Evolutionary conservation across 352 stramenopile species (phyloP).

Genomic region (Halophytophthora polymorphica): DNA sequence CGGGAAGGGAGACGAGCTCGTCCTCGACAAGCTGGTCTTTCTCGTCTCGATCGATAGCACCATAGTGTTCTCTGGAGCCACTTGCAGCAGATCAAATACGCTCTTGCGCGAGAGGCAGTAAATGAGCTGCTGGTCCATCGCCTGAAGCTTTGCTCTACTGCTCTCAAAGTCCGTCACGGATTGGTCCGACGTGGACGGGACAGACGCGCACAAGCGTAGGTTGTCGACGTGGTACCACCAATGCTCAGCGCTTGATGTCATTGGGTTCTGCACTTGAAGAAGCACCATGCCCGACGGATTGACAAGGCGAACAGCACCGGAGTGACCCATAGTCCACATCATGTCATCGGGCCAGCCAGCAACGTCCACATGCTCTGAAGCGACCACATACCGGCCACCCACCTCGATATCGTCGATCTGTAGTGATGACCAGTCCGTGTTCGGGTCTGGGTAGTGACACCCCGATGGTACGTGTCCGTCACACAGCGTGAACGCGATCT

Average conservation of each 20-base stretch:
- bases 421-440: slow-evolving; percentile 73
- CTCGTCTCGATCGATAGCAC: slow-evolving; percentile 36
- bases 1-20: slow-evolving; percentile 26
- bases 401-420: slow-evolving; percentile 79
- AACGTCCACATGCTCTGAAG: slow-evolving; percentile 28
- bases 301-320: slow-evolving; percentile 43
- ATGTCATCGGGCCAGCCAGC: slow-evolving; percentile 45
- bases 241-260: slow-evolving; percentile 42
- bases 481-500: slow-evolving; percentile 79
- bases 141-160: slow-evolving; percentile 29
- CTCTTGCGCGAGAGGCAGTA: slow-evolving; percentile 54
- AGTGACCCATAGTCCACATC: slow-evolving; percentile 67
- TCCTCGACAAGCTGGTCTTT: slow-evolving; percentile 22
- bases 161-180: slow-evolving; percentile 42
- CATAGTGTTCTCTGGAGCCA: slow-evolving; percentile 61
- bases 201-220: slow-evolving; percentile 21
- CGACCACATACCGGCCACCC: slow-evolving; percentile 52
- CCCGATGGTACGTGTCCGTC: slow-evolving; percentile 76
- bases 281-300: slow-evolving; percentile 56
- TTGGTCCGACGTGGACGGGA: slow-evolving; percentile 26
- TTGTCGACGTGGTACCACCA: slow-evolving; percentile 76
- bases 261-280: slow-evolving; percentile 58
- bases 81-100: slow-evolving; percentile 59
- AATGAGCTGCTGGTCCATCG: slow-evolving; percentile 46
- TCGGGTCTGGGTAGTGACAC: slow-evolving; percentile 74